These are phyloP conservation scores for Neoarthrinium moseri DNA, from an alignment of 2,329 filamentous ascomycete genomes.

Conservation along the genomic window DNA sequence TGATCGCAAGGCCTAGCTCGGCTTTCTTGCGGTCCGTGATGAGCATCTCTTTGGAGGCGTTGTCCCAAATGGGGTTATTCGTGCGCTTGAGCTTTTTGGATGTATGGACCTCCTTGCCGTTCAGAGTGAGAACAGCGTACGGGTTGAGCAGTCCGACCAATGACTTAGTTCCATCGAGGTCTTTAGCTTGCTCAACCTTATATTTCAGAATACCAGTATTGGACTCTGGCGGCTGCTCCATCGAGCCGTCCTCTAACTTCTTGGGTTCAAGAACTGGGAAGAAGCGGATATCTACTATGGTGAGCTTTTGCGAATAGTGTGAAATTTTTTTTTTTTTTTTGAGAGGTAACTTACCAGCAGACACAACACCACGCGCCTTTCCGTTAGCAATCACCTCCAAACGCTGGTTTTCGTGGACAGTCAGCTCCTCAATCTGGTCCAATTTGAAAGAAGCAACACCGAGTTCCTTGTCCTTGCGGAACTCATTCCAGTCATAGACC, in stretches of 20 bases:
- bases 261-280: conserved; percentile 83
- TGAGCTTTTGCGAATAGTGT: too few species aligned
- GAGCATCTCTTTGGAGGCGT: conserved; percentile 89
- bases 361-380: conserved; percentile 76
- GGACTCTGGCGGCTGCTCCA: conserved; percentile 79
- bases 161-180: conserved; percentile 89
- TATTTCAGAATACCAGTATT: conserved; percentile 94
- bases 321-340: too few species aligned
- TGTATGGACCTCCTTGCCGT: conserved; percentile 85
- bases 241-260: conserved; percentile 72
- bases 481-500: conserved; percentile 91
- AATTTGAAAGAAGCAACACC: conserved; percentile 83
- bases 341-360: too few species aligned
- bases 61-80: conserved; percentile 95
- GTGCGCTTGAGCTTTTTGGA: conserved; percentile 94
- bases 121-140: conserved; percentile 84
- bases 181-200: conserved; percentile 93
- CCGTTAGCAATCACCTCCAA: conserved; percentile 84
- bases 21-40: conserved; percentile 92
- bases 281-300: conserved; percentile 93
- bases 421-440: conserved; percentile 74
- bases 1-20: conserved; percentile 87
- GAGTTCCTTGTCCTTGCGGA: conserved; percentile 94
- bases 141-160: conserved; percentile 88
- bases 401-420: conserved; percentile 79